Base-by-base conservation (phyloP, 2,329 filamentous ascomycete genomes). In the Fusarium foetens region DNA sequence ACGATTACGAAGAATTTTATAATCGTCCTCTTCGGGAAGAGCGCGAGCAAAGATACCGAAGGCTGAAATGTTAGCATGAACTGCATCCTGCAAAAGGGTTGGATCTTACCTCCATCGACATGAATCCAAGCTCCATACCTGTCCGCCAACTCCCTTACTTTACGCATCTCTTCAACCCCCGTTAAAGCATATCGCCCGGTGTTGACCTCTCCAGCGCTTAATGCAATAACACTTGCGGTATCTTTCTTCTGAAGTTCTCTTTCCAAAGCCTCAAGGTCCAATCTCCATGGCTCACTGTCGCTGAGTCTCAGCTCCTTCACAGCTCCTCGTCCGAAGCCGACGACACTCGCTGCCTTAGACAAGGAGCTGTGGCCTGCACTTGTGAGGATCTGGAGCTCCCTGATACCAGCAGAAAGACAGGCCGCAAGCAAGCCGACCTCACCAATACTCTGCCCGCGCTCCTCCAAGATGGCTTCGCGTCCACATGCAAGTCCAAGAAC, bases 151-250 rank as follows among this genome's bases (percentile, higher is more conserved):
- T 84, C 82, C 66, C 95, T 88, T 41, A 98, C 81, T 61, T 84
- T 84, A 60, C 81, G 79, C 84, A 91, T 91, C 68, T 94, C 90
- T 8, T 86, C 84, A 80, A 72, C 2, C 84, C 88, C 36, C 86
- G 93, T 33, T 25, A 82, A 73, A 8, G 93, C 92, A 79, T 94
- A 98, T 9, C 91, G 86, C 1, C 95, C 94, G 1, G 94, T 97
- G 75, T 98, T 98, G 33, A 98, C 94, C 82, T 98, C 95, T 3
- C 93, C 93, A 10, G 92, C 93, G 45, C 94, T 95, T n/a, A 97
- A 83, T 8, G 88, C 90, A 41, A 98, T 89, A 68, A 98, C 93
- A 54, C 87, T 92, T n/a, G 88, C 92, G 17, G 88, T 86, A 6
- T 86, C 86, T 1, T 75, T 73, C 39, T 79, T 81, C 63, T 73